Percentiles rank a stretch among this genome's conserved stretches.
Evolutionary conservation across 257 asterid species (phyloP).

Genomic region (Schizonepeta tenuifolia): DNA sequence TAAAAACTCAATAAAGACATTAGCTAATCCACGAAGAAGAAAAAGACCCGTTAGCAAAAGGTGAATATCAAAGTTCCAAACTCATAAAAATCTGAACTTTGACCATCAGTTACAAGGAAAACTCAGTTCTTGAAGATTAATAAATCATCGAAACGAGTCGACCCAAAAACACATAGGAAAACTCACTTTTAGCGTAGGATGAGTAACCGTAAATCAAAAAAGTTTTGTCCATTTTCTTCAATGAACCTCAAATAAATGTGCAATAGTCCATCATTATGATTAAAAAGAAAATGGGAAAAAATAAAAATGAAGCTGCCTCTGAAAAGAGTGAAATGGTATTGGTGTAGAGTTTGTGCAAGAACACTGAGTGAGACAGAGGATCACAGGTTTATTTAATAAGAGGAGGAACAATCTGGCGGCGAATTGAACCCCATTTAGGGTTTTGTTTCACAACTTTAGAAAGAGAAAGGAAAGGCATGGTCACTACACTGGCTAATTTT

Average conservation of each 20-base stretch:
- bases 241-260: conserved; percentile 34
- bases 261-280: conserved; percentile 16
- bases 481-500: neutral
- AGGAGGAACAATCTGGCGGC: conserved; percentile 76
- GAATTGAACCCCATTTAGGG: conserved; percentile 82
- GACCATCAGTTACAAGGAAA: conserved; percentile 37
- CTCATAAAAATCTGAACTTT: conserved; percentile 47
- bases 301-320: conserved; percentile 13
- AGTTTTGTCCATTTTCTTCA: conserved; percentile 36
- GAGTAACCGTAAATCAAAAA: conserved; percentile 27
- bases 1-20: conserved; percentile 35
- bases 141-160: conserved; percentile 35
- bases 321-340: conserved; percentile 19
- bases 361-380: conserved; percentile 35
- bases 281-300: neutral
- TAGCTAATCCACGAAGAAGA: conserved; percentile 20
- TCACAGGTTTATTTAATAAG: conserved; percentile 33
- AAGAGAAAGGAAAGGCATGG: neutral
- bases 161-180: conserved; percentile 33
- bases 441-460: conserved; percentile 49
- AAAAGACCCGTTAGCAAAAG: conserved; percentile 34
- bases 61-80: conserved; percentile 29
- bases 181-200: conserved; percentile 35
- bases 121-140: conserved; percentile 28
- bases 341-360: conserved; percentile 35